Percentiles rank a stretch among this genome's conserved stretches.
Evolutionary conservation across 139 green algal genomes (phyloP).

Genomic region (Pleodorina starrii): DNA sequence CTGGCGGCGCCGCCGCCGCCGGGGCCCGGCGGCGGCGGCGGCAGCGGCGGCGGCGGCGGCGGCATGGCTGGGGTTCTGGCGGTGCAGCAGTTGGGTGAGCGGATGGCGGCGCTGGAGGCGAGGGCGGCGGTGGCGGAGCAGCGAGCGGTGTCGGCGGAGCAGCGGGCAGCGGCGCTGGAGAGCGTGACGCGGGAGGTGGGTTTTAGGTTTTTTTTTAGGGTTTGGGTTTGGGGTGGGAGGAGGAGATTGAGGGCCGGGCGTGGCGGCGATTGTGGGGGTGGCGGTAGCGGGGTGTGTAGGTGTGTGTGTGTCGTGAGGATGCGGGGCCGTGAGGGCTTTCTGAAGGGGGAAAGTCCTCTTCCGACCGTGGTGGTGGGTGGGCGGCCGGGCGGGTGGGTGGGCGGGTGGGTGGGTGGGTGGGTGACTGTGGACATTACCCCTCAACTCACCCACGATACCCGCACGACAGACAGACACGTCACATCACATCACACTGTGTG

Average conservation of each 20-base stretch:
- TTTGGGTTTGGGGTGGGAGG: background rate
- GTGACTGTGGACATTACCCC: no score
- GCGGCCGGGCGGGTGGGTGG: no score
- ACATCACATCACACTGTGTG: no score
- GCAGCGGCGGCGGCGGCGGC: background rate
- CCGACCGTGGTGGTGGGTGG: no score
- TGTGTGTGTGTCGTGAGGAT: no score
- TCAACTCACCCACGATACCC: no score
- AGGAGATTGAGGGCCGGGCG: background rate
- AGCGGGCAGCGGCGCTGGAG: conserved; percentile 29
- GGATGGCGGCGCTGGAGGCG: conserved; percentile 38
- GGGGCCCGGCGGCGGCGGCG: background rate
- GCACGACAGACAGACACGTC: no score
- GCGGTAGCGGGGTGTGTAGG: no score
- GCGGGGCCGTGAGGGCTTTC: no score
- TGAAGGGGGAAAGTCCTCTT: no score
- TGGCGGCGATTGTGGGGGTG: background rate
- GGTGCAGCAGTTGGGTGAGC: conserved; percentile 15
- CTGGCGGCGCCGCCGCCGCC: background rate
- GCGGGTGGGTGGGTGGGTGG: no score
- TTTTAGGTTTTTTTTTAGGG: background rate
- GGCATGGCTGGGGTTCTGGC: background rate
- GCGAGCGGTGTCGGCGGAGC: conserved; percentile 3
- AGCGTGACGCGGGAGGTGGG: background rate
- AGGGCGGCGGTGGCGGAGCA: conserved; percentile 22